Base-by-base conservation (phyloP, 2,329 filamentous ascomycete species). In the Exophiala calicioides region DNA sequence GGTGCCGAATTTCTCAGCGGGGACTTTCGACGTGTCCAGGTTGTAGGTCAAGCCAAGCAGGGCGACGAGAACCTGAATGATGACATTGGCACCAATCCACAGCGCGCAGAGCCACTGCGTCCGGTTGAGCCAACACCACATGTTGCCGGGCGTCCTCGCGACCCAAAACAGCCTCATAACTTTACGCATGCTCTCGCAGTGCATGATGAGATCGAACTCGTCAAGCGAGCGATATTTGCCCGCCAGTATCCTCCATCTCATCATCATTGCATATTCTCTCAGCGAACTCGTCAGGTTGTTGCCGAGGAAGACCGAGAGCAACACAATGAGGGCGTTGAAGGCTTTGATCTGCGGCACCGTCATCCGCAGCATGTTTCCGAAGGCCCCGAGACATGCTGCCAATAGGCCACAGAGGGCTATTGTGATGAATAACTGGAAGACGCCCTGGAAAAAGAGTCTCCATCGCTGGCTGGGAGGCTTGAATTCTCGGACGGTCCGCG, bases 1-100 rank as follows among this genome's bases (percentile, higher is more conserved):
- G 32, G 95, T 86, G 3, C 90, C 93, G 91, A 93, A 98, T 79
- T 97, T 97, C 42, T 91, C 82, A 6, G 90, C 33, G 2, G 53
- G 53, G 23, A 44, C 13, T 3, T 38, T 19, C 10, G 57, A 53
- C 5, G 50, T 51, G 31, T 55, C 46, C 29, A 60, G 44, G 21
- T 47, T 53, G 40, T 60, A 58, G 3, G 56, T 58, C 38, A 60
- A 38, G 1, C 57, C 57, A 5, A 58, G 47, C n/a, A 56, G 36
- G 16, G 54, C 57, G 9, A 58, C 50, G 8, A 55, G 45, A 30
- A 60, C 39, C 24, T 55, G 50, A 4, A 57, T 33, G 15, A 47
- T 38, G 3, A 60, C 23, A 31, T 56, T 55, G 24, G 58, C 33
- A 10, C 33, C 27, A 5, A 60, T 26, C 50, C 54, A 60, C 4